Base-by-base conservation (phyloP, 805 yeast genomes). In the Kockiozyma suomiensis region DNA sequence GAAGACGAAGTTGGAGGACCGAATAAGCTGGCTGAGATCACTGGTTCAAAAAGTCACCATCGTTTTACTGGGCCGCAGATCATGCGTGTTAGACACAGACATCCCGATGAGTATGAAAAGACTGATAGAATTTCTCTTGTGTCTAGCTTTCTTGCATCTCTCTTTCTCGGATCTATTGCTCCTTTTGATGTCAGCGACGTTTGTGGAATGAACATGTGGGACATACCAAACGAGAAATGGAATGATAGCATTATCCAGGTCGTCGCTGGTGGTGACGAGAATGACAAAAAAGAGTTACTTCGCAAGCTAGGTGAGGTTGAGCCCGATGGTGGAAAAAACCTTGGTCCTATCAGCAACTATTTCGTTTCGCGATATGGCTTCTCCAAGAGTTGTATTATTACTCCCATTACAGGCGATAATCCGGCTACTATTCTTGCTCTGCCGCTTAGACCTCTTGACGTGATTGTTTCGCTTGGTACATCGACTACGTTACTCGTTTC, bases 11-110 rank as follows among this genome's bases (percentile, higher is more conserved):
- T 81, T 10, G 91, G 88, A 2, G 94, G 92, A 30, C 75, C 81
- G 12, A 77, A 76, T 32, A 64, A 66, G 10, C 75, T 91, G 69
- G 91, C 96, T 6, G 68, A 76, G 38, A 73, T 86, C 25, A 87
- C 96, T 0, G 97, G 97, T 1, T 88, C 96, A 2, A 82, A 86
- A 68, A 96, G 96, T 1, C 97, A 91, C 74, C 87, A 87, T 69
- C 78, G 97, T 61, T 91, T 91, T 70, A 90, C 97, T 0, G 97
- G 97, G 0, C 84, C 93, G n/a, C 97, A 91, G 75, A 90, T 91
- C 54, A 77, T 93, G 65, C 89, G 88, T 68, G 74, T 90, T 48
- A 82, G 82, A 1, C 78, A 83, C 52, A 72, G 75, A 1, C 78
- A 80, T 46, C 82, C 84, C 0, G 78, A 78, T 1, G 73, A 75